These are phyloP conservation scores for Colletotrichum sp. DNA, from an alignment of 2,329 filamentous ascomycete genomes.

Conservation along the genomic window DNA sequence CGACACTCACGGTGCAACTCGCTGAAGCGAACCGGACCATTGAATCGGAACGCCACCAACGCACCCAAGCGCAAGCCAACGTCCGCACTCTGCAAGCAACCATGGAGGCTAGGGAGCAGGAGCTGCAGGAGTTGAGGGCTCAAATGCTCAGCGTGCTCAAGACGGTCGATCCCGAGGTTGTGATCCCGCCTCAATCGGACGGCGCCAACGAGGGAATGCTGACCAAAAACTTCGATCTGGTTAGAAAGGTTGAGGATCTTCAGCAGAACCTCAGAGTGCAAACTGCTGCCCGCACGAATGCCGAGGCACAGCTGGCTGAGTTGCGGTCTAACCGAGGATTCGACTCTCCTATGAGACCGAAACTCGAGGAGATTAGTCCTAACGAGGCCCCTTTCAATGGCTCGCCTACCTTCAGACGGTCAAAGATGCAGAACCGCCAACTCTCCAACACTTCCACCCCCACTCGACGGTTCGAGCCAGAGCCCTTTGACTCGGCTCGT, in stretches of 20 bases:
- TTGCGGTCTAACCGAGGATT: constrained; percentile 72
- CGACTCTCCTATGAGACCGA: constrained; percentile 73
- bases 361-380: constrained; percentile 85
- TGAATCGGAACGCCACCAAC: constrained; percentile 87
- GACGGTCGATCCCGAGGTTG: constrained; percentile 80
- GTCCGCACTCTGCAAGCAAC: constrained; percentile 80
- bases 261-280: constrained; percentile 88
- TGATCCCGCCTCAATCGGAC: constrained; percentile 66
- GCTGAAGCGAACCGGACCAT: constrained; percentile 89
- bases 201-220: constrained; percentile 59
- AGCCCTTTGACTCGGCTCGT: constrained; percentile 73
- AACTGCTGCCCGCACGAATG: constrained; percentile 78
- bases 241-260: constrained; percentile 84
- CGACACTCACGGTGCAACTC: constrained; percentile 79
- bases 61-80: constrained; percentile 84
- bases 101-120: constrained; percentile 79
- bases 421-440: constrained; percentile 57
- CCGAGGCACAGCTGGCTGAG: constrained; percentile 82
- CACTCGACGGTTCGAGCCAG: constrained; percentile 71
- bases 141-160: constrained; percentile 85
- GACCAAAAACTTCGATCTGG: constrained; percentile 82
- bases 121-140: constrained; percentile 79
- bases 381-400: constrained; percentile 78
- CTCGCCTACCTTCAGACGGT: constrained; percentile 74
- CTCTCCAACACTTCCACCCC: constrained; percentile 82